Conservation (phyloP, 495 filamentous ascomycete species). For the Talaromyces nanjingensis region DNA sequence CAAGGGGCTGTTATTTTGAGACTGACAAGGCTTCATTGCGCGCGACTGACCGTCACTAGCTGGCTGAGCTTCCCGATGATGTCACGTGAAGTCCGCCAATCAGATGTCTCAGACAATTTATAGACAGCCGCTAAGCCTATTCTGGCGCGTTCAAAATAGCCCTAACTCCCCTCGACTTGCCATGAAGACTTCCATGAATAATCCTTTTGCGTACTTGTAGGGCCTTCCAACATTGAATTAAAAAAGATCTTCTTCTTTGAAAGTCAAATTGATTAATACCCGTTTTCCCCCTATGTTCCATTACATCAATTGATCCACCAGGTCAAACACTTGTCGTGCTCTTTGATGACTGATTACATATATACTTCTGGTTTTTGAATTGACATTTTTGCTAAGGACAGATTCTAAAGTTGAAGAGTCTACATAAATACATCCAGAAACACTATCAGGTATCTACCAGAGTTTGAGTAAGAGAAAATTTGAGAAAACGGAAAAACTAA, state of each 20-base stretch:
- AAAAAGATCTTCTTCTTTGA: background rate
- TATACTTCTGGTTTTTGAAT: too few relatives aligned
- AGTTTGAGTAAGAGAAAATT: too few relatives aligned
- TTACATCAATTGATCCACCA: too few relatives aligned
- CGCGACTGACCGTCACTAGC: background rate
- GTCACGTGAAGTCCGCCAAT: constrained; percentile 1
- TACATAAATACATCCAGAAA: too few relatives aligned
- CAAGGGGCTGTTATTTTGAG: background rate
- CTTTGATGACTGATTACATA: too few relatives aligned
- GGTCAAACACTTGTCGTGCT: too few relatives aligned
- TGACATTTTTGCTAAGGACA: too few relatives aligned
- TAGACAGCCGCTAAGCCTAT: background rate
- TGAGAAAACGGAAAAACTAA: too few relatives aligned
- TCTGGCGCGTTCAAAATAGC: background rate
- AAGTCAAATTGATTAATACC: too few relatives aligned
- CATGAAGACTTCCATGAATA: background rate
- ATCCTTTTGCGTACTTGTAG: background rate
- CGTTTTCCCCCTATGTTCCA: too few relatives aligned
- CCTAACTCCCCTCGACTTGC: background rate
- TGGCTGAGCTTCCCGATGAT: background rate
- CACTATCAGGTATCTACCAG: too few relatives aligned
- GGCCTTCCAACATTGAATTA: background rate
- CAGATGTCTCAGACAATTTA: background rate
- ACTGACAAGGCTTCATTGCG: background rate
- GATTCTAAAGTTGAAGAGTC: too few relatives aligned